These are phyloP conservation scores for Salix dunnii DNA, from an alignment of 345 rosid species.

Conservation along the genomic window DNA sequence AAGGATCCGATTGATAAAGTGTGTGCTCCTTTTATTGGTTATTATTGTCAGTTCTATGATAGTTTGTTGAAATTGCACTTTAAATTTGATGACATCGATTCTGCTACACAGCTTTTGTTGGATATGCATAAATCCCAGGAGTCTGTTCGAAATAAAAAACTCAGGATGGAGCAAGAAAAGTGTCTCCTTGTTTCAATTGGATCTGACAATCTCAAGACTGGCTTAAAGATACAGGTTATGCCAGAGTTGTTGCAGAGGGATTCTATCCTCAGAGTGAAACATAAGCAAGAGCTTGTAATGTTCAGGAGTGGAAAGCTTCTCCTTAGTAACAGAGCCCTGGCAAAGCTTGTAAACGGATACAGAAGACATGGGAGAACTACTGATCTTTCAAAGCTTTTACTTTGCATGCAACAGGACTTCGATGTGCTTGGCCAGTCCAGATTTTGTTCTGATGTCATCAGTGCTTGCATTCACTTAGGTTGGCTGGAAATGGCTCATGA, in stretches of 20 bases:
- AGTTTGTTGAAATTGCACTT: conserved; percentile 68
- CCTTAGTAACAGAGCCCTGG: conserved; percentile 48
- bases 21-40: conserved; percentile 41
- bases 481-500: conserved; percentile 88
- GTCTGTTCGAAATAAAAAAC: conserved; percentile 21
- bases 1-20: conserved; percentile 48
- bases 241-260: conserved; percentile 56
- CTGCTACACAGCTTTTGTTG: conserved; percentile 57
- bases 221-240: conserved; percentile 53
- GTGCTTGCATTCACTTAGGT: conserved; percentile 55
- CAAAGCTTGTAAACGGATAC: conserved; percentile 59
- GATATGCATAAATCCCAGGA: conserved; percentile 38
- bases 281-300: conserved; percentile 38
- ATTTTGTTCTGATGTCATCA: conserved; percentile 50
- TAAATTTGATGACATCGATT: conserved; percentile 62
- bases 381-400: conserved; percentile 56
- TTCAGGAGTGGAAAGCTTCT: conserved; percentile 49
- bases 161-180: conserved; percentile 23
- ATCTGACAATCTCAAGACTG: conserved; percentile 53
- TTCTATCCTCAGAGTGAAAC: conserved; percentile 34
- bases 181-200: conserved; percentile 64
- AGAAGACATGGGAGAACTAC: conserved; percentile 43
- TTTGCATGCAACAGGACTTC: conserved; percentile 33
- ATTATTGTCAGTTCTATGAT: conserved; percentile 55
- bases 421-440: conserved; percentile 14